phyloP scores from a whole-genome alignment of 257 asterid species.

The Schizonepeta tenuifolia region DNA sequence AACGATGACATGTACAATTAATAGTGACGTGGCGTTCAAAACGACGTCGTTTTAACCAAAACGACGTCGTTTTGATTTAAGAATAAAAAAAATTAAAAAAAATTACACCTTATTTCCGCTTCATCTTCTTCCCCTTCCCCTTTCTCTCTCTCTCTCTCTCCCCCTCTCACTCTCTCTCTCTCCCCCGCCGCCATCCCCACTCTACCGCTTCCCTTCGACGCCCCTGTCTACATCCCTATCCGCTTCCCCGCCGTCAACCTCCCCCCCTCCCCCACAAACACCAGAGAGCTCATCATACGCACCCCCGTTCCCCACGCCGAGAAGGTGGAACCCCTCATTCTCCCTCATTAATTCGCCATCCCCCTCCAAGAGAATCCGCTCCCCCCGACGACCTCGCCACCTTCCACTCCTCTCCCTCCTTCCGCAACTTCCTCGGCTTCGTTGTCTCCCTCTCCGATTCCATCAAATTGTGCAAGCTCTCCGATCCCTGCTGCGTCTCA shows the following conservation, averaged over 20 bases:
- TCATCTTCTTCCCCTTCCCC: too few species aligned
- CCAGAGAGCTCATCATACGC: slow-evolving; percentile 73
- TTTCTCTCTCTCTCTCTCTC: too few species aligned
- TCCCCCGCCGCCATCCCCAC: slow-evolving; percentile 58
- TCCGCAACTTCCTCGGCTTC: slow-evolving; percentile 74
- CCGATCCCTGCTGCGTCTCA: slow-evolving; percentile 71
- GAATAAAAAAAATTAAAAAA: too few species aligned
- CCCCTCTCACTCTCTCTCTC: too few species aligned
- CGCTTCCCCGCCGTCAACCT: slow-evolving; percentile 87
- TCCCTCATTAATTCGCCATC: slow-evolving; percentile 60
- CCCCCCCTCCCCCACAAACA: slow-evolving; percentile 64
- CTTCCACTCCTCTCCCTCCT: slow-evolving; percentile 63
- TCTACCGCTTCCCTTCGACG: slow-evolving; percentile 67
- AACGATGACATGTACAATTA: too few species aligned
- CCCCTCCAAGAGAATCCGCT: slow-evolving; percentile 63
- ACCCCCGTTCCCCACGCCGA: slow-evolving; percentile 90
- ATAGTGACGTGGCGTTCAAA: too few species aligned
- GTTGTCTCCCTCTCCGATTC: slow-evolving; percentile 78
- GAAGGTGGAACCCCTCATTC: slow-evolving; percentile 49
- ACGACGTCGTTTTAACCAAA: too few species aligned
- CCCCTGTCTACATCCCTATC: slow-evolving; percentile 83
- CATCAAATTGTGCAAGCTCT: slow-evolving; percentile 63
- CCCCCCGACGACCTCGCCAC: slow-evolving; percentile 59
- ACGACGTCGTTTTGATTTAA: too few species aligned
- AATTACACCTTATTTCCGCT: too few species aligned